A percentile compares a stretch with the other conserved stretches of the same genome.
Evolutionary conservation across 164 flowering plant species (phyloP).

Genomic region (Pachysandra terminalis): DNA sequence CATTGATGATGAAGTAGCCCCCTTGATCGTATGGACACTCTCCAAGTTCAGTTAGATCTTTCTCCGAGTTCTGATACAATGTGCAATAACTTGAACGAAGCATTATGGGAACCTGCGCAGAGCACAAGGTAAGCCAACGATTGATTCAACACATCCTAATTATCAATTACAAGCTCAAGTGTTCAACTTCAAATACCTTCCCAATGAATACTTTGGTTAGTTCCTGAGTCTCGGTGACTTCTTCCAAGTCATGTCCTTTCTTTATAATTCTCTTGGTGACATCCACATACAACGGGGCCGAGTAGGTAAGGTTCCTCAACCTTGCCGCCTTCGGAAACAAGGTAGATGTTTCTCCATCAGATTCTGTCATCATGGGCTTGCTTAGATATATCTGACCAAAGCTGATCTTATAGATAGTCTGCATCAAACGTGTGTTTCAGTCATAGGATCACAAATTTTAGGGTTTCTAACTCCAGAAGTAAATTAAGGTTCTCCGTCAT

Average conservation of each 20-base stretch:
- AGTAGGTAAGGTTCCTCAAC: constrained; percentile 88
- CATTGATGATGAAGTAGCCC: constrained; percentile 95
- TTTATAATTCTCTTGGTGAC: constrained; percentile 77
- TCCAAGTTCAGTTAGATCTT: constrained; percentile 97
- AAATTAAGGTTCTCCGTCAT: background rate
- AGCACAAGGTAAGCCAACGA: background rate
- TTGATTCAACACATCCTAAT: background rate
- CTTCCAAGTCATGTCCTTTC: constrained; percentile 98
- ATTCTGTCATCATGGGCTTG: constrained; percentile 99
- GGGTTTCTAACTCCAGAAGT: too few relatives aligned
- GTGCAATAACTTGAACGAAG: constrained; percentile 96
- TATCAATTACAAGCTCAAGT: background rate
- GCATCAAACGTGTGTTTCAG: too few relatives aligned
- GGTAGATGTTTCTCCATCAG: constrained; percentile 97
- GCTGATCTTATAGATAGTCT: constrained; percentile 91
- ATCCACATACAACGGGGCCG: constrained; percentile 96
- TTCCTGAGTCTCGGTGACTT: constrained; percentile 89
- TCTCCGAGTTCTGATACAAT: constrained; percentile 82
- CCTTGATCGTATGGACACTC: constrained; percentile 99
- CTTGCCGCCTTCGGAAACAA: constrained; percentile 97
- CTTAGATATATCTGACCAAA: constrained; percentile 96
- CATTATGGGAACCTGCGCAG: constrained; percentile 90
- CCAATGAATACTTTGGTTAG: constrained; percentile 94
- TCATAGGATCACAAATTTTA: too few relatives aligned
- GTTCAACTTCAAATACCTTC: constrained; percentile 45